Percentiles rank a stretch among this genome's conserved stretches.
These are phyloP conservation scores for Xylaria sp. DNA, from an alignment of 2,329 filamentous ascomycete species.

Conservation along the genomic window DNA sequence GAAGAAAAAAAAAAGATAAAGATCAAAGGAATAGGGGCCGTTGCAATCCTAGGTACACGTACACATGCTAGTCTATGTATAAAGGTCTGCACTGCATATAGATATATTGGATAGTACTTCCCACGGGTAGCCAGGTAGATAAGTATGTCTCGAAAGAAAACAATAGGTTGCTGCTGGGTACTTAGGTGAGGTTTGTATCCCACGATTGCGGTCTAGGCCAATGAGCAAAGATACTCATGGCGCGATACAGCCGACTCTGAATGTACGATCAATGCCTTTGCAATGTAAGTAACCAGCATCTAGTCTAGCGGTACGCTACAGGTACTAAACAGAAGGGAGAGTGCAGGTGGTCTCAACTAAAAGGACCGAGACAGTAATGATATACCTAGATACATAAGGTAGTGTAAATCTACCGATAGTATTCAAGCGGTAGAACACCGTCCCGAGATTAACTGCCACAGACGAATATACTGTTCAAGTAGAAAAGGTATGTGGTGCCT, in stretches of 20 bases:
- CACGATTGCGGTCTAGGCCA: background rate
- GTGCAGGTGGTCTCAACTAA: background rate
- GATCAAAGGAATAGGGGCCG: constrained; percentile 23
- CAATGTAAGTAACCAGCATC: background rate
- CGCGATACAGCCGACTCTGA: background rate
- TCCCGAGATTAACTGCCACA: background rate
- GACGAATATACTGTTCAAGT: too few species aligned
- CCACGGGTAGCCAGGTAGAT: too few species aligned
- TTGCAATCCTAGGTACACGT: background rate
- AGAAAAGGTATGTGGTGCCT: too few species aligned
- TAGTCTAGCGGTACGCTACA: background rate
- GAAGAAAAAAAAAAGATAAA: background rate
- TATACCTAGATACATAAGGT: background rate
- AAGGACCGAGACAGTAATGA: background rate
- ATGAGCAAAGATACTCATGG: background rate
- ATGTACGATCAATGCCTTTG: background rate
- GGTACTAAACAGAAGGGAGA: constrained; percentile 4
- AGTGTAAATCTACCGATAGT: background rate
- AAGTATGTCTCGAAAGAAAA: background rate
- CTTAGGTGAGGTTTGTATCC: background rate
- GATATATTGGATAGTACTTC: too few species aligned
- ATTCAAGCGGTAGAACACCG: background rate
- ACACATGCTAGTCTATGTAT: too few species aligned
- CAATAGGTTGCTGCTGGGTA: background rate
- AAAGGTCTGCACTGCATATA: too few species aligned